phyloP scores from a whole-genome alignment of 2,329 filamentous ascomycete species.

The Scedosporium apiospermum region DNA sequence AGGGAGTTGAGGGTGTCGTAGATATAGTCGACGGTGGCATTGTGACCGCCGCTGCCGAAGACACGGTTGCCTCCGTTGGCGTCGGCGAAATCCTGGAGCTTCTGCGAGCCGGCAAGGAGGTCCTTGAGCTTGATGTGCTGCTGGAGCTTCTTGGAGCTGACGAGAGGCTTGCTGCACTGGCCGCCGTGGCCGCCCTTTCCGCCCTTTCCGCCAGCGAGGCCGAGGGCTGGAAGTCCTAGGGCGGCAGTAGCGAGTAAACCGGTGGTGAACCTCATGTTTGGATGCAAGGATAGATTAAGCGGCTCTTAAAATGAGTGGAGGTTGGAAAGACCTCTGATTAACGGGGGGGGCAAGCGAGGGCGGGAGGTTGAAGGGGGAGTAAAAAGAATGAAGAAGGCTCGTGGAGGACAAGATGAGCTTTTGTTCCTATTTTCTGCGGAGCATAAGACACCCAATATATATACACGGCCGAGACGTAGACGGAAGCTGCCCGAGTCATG shows the following conservation, averaged over 20 bases:
- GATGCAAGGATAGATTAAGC: too few relatives aligned
- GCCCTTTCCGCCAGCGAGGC: not conserved
- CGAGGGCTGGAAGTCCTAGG: not conserved
- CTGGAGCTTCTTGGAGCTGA: conserved; percentile 28
- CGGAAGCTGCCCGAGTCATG: not conserved
- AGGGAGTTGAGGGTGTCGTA: conserved; percentile 26
- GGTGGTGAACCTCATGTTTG: conserved; percentile 2
- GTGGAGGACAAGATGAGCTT: not conserved
- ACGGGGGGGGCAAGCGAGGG: not conserved
- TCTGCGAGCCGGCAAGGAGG: conserved; percentile 32
- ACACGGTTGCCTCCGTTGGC: conserved; percentile 31
- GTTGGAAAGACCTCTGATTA: too few relatives aligned
- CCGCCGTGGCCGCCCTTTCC: not conserved
- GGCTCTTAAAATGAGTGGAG: too few relatives aligned
- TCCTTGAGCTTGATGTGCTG: conserved; percentile 27
- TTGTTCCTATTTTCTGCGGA: not conserved
- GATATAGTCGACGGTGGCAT: conserved; percentile 35
- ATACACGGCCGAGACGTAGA: not conserved
- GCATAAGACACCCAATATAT: not conserved
- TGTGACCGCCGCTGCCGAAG: conserved; percentile 34
- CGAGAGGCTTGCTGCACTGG: conserved; percentile 18
- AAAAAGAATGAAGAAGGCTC: not conserved
- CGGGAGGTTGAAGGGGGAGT: not conserved
- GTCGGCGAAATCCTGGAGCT: conserved; percentile 33
- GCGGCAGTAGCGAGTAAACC: conserved; percentile 7